Base-by-base conservation (phyloP, 805 yeast species). In the Barnettozyma siamensis region DNA sequence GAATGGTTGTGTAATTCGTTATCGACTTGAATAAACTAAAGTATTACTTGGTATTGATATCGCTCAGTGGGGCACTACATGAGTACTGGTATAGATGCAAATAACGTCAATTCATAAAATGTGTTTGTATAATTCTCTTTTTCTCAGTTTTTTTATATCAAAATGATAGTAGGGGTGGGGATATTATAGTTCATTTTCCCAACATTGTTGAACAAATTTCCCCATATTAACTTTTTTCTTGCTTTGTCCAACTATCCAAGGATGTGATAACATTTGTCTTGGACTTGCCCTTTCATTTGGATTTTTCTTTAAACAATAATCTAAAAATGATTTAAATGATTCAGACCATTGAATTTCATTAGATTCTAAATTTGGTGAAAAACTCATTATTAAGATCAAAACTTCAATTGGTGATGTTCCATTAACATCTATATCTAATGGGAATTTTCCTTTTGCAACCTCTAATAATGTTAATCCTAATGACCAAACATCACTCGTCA, bases 401-500 rank as follows among this genome's bases (percentile, higher is more conserved):
- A 93, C 70, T 62, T 91, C 99, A 36, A 91, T 88, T 1, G 98
- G 98, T 4, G 83, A 80, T n/a, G 75, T 65, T n/a, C 63, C 65
- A 12, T 48, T 50, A 23, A 51, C 37, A 29, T 54, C 58, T 27
- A 54, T 43, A 20, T 55, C 58, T 58, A 84, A 83, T 7, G 99
- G 99, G 59, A 91, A 91, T 49, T 74, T 69, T n/a, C 95, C 95
- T 56, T 78, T 80, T 4, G 98, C 96, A 21, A 91, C 96, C 58
- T 93, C 99, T 55, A 93, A 66, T 35, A 93, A 65, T 2, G 98
- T 89, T 43, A 93, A 69, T 0, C 99, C 99, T 26, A 93, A 65
- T 1, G 97, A 88, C 99, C 99, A 93, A 13, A 93, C 91, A 59
- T 93, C 99, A 54, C 94, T 82, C 4, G 95, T 86, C 3, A 91